Conservation (phyloP, 2,329 filamentous ascomycete species). For the Alternaria novae-zelandiae region DNA sequence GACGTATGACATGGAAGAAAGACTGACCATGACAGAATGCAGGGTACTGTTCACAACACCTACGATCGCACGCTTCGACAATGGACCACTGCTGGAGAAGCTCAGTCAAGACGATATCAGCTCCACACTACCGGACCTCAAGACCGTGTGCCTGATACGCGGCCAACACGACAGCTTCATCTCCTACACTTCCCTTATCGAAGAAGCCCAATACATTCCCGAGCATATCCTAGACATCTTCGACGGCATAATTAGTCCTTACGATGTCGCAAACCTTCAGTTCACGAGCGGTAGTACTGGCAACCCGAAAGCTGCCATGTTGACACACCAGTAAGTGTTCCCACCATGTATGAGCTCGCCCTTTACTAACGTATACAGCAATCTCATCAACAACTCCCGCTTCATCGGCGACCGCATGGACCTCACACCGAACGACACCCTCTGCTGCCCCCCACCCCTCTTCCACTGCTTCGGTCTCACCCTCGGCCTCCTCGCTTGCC, state of each 20-base stretch:
- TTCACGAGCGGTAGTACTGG: constrained; percentile 50
- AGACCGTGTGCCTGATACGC: constrained; percentile 41
- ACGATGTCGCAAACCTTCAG: constrained; percentile 47
- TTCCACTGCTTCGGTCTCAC: constrained; percentile 89
- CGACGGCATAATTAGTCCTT: constrained; percentile 42
- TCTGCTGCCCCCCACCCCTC: constrained; percentile 82
- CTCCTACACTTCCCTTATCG: constrained; percentile 66
- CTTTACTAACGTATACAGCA: constrained; percentile 15
- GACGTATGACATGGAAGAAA: background rate
- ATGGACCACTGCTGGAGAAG: constrained; percentile 62
- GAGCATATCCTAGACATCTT: constrained; percentile 45
- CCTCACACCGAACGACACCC: constrained; percentile 67
- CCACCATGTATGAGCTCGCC: no score
- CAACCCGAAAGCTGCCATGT: constrained; percentile 48
- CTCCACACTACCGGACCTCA: constrained; percentile 35
- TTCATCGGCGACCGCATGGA: constrained; percentile 72
- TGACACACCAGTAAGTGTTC: constrained; percentile 50
- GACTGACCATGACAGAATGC: constrained; percentile 59
- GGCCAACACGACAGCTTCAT: constrained; percentile 56
- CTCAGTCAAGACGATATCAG: constrained; percentile 29
- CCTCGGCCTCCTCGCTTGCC: constrained; percentile 72
- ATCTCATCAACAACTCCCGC: constrained; percentile 49
- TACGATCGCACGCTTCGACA: constrained; percentile 70
- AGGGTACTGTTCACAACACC: constrained; percentile 76
- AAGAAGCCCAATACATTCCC: constrained; percentile 36